Evolutionary conservation across 306 rosid genomes (phyloP).

Genomic region (Gastrolobium villosum): DNA sequence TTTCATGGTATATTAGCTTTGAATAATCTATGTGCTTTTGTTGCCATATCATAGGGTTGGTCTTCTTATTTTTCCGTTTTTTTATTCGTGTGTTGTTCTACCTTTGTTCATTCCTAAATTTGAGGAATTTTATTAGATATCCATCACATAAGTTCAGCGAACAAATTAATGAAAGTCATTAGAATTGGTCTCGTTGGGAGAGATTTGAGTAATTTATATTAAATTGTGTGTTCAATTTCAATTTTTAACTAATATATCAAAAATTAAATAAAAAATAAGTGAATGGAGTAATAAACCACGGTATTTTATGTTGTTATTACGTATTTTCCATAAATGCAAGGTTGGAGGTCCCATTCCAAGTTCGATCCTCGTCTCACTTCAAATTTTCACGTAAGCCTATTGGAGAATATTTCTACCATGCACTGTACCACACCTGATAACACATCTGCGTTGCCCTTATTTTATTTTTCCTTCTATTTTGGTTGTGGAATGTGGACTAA

Average conservation of each 20-base stretch:
- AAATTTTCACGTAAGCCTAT: slow-evolving; percentile 43
- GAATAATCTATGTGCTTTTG: not conserved
- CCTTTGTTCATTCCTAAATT: too few species aligned
- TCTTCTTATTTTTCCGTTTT: too few species aligned
- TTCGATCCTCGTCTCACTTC: slow-evolving; percentile 55
- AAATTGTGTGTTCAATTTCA: too few species aligned
- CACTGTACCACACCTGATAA: slow-evolving; percentile 46
- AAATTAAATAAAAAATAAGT: slow-evolving; percentile 22
- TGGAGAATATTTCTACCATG: slow-evolving; percentile 1
- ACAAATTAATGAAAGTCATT: too few species aligned
- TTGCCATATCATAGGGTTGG: not conserved
- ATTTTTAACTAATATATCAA: not conserved
- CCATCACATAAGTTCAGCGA: too few species aligned
- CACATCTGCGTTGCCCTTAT: not conserved
- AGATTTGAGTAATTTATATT: too few species aligned
- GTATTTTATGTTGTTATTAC: slow-evolving; percentile 40
- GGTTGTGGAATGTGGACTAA: too few species aligned
- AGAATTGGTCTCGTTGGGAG: too few species aligned
- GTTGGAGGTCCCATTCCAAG: slow-evolving; percentile 50
- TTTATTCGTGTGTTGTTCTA: too few species aligned
- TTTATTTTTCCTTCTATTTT: too few species aligned
- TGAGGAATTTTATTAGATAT: too few species aligned
- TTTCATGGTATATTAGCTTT: not conserved
- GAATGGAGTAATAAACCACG: slow-evolving; percentile 12
- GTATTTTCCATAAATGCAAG: slow-evolving; percentile 16